These are phyloP conservation scores for Crucibulum laeve DNA, from an alignment of 768 basidiomycete genomes.

Conservation along the genomic window DNA sequence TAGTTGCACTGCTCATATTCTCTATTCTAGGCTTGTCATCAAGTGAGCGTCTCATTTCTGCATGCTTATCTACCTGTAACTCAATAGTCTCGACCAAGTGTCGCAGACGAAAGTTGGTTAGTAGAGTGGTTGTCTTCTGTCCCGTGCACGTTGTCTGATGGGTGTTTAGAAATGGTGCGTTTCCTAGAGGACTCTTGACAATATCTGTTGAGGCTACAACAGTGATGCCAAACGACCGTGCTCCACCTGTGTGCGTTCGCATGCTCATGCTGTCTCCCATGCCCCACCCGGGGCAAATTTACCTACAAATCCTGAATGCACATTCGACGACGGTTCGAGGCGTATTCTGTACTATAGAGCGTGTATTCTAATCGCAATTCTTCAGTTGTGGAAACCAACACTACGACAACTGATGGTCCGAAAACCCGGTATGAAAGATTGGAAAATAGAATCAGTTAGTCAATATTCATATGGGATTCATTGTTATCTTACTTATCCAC, in stretches of 20 bases:
- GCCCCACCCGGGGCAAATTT: constrained; percentile 51
- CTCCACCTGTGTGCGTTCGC: constrained; percentile 73
- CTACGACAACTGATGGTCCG: constrained; percentile 40
- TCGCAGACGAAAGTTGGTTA: constrained; percentile 67
- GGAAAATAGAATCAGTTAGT: constrained; percentile 65
- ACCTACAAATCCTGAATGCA: constrained; percentile 62
- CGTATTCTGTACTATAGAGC: constrained; percentile 1
- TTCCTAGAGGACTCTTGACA: neutral
- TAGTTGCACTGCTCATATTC: constrained; percentile 2
- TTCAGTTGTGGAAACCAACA: constrained; percentile 36
- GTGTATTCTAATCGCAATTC: neutral
- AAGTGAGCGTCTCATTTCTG: constrained; percentile 27
- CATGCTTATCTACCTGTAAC: constrained; percentile 12
- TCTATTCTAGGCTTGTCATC: constrained; percentile 46
- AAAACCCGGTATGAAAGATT: constrained; percentile 60
- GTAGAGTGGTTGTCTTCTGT: constrained; percentile 15
- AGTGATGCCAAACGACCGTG: constrained; percentile 78
- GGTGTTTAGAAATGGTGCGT: constrained; percentile 56
- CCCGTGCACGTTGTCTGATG: constrained; percentile 5
- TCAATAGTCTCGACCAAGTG: constrained; percentile 39
- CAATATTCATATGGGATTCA: neutral
- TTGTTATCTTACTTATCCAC: constrained; percentile 1
- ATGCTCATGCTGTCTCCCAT: constrained; percentile 63
- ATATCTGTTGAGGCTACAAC: constrained; percentile 1
- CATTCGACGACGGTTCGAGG: constrained; percentile 65